phyloP scores from a whole-genome alignment of 2,329 filamentous ascomycete genomes.

The Monosporascus sp. region DNA sequence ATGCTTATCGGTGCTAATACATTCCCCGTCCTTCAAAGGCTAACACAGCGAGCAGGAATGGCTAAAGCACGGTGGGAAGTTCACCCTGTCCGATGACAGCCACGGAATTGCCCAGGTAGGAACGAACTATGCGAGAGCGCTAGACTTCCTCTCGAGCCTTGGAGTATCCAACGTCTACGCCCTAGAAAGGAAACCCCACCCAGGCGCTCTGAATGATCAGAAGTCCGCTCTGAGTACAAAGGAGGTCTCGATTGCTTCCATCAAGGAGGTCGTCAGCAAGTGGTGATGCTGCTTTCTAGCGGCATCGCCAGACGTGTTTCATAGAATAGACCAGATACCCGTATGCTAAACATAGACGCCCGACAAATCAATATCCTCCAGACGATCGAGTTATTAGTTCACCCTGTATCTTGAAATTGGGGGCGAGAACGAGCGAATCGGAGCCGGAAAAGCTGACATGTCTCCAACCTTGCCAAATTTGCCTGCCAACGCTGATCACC shows the following conservation, averaged over 20 bases:
- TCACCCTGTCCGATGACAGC: constrained; percentile 92
- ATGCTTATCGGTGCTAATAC: background rate
- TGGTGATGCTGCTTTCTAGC: constrained; percentile 10
- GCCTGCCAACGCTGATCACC: no score
- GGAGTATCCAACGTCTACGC: constrained; percentile 61
- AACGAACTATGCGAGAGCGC: constrained; percentile 70
- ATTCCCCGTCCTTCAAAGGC: constrained; percentile 1
- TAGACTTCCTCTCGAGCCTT: constrained; percentile 64
- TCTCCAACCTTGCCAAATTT: no score
- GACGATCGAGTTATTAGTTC: no score
- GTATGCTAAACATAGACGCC: no score
- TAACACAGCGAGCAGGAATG: constrained; percentile 51
- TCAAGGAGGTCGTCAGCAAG: constrained; percentile 19
- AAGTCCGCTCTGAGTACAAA: constrained; percentile 37
- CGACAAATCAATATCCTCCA: no score
- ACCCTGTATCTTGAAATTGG: no score
- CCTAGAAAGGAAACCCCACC: constrained; percentile 33
- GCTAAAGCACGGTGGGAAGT: constrained; percentile 66
- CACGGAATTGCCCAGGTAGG: constrained; percentile 83
- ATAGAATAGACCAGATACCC: no score
- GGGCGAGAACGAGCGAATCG: no score
- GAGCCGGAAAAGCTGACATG: no score
- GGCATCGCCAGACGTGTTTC: no score
- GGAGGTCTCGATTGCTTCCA: constrained; percentile 34
- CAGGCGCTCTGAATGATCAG: constrained; percentile 19